A percentile compares a stretch with the other conserved stretches of the same genome.
Conservation (phyloP, 495 filamentous ascomycete genomes). For the Tuber calosporum region DNA sequence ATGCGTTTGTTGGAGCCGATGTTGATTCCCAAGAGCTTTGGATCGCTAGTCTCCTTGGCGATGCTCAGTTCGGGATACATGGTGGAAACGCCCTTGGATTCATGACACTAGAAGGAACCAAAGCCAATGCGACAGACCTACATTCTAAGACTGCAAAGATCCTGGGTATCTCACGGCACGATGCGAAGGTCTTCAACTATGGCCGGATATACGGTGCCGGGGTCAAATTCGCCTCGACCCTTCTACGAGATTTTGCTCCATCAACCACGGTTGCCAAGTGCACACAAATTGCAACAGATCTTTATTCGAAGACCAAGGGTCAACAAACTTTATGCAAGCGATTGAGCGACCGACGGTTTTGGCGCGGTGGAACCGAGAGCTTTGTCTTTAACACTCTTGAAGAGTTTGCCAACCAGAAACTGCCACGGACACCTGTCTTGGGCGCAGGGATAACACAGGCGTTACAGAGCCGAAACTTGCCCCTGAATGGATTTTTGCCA, state of each 20-base stretch:
- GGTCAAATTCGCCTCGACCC: slow-evolving; percentile 79
- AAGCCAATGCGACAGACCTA: slow-evolving; percentile 84
- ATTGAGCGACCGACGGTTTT: slow-evolving; percentile 70
- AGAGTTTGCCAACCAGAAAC: slow-evolving; percentile 91
- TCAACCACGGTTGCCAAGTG: slow-evolving; percentile 68
- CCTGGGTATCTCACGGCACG: slow-evolving; percentile 83
- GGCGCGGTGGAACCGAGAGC: slow-evolving; percentile 92
- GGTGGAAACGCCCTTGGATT: slow-evolving; percentile 96
- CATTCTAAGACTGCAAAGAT: slow-evolving; percentile 91
- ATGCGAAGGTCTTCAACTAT: slow-evolving; percentile 98
- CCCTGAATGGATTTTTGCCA: slow-evolving; percentile 86
- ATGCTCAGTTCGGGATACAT: slow-evolving; percentile 86
- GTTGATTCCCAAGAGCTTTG: slow-evolving; percentile 98
- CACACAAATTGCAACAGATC: slow-evolving; percentile 61
- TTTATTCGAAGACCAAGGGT: slow-evolving; percentile 88
- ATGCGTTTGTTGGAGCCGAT: slow-evolving; percentile 91
- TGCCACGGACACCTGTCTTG: slow-evolving; percentile 84
- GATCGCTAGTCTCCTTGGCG: slow-evolving; percentile 93
- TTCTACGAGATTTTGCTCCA: slow-evolving; percentile 91
- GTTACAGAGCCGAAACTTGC: slow-evolving; percentile 76
- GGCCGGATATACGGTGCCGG: slow-evolving; percentile 96
- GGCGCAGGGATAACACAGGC: slow-evolving; percentile 96
- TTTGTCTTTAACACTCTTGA: slow-evolving; percentile 98
- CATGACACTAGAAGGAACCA: slow-evolving; percentile 97
- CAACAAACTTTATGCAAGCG: slow-evolving; percentile 62